Conservation (phyloP, 345 rosid genomes). For the Eucalyptus decipiens region DNA sequence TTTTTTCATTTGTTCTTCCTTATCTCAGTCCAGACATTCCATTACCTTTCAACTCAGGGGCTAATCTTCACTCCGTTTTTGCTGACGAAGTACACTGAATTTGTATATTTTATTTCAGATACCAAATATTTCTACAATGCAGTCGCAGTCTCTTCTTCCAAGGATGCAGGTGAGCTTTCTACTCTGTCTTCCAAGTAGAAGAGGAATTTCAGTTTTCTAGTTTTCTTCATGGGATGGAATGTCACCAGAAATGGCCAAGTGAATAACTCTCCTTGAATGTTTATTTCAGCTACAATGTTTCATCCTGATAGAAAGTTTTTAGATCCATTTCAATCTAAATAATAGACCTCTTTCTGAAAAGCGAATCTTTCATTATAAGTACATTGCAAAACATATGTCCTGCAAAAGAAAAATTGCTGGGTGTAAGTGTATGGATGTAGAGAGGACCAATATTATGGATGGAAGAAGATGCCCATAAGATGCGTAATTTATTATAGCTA, state of each 20-base stretch:
- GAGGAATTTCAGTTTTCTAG: background rate
- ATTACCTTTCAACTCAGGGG: background rate
- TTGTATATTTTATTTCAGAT: slow-evolving; percentile 26
- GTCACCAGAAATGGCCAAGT: background rate
- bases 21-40: background rate
- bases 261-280: background rate
- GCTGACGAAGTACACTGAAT: background rate
- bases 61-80: background rate
- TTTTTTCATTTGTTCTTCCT: background rate
- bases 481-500: background rate
- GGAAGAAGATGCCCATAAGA: background rate
- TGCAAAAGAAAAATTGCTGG: background rate
- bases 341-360: background rate
- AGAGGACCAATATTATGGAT: background rate
- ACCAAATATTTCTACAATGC: slow-evolving; percentile 71
- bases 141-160: slow-evolving; percentile 57
- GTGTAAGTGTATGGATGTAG: background rate
- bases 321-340: background rate
- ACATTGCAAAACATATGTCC: background rate
- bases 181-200: background rate
- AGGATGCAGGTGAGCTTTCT: slow-evolving; percentile 59
- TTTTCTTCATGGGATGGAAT: background rate
- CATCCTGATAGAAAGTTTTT: background rate
- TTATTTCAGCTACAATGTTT: background rate
- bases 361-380: background rate